Percentiles rank a stretch among this genome's conserved stretches.
phyloP scores from a whole-genome alignment of 2,329 filamentous ascomycete genomes.

The Sporothrix curviconia region DNA sequence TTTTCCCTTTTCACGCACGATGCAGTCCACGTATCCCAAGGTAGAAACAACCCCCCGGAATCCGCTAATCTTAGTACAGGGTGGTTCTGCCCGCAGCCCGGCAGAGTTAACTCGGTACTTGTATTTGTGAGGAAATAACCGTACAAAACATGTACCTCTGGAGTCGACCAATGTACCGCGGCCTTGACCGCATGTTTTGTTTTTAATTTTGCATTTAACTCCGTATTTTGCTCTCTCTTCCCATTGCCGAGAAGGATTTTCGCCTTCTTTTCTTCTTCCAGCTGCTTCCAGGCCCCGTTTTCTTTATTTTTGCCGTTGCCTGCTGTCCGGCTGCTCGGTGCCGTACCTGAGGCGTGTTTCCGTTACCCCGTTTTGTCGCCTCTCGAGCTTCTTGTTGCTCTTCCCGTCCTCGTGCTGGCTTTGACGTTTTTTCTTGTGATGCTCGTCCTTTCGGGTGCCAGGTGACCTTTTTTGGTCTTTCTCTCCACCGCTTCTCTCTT shows the following conservation, averaged over 20 bases:
- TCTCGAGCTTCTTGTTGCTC: not conserved
- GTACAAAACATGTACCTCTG: not conserved
- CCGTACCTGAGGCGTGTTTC: slow-evolving; percentile 12
- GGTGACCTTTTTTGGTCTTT: not conserved
- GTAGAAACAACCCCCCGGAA: slow-evolving; percentile 14
- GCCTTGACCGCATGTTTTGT: slow-evolving; percentile 4
- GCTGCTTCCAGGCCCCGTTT: not conserved
- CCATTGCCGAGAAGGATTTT: slow-evolving; percentile 1
- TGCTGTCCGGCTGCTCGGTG: slow-evolving; percentile 11
- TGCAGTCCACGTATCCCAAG: not conserved
- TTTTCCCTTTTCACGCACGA: not conserved
- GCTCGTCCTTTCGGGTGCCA: not conserved
- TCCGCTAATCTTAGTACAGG: slow-evolving; percentile 16
- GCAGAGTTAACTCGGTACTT: slow-evolving; percentile 12
- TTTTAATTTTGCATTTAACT: not conserved
- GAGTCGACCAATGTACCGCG: not conserved
- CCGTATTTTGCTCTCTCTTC: not conserved
- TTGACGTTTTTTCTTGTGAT: not conserved
- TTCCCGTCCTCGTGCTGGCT: not conserved
- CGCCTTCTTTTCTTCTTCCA: slow-evolving; percentile 1
- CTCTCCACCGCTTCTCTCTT: not conserved
- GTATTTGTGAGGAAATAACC: not conserved
- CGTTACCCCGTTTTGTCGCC: not conserved
- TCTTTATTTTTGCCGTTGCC: slow-evolving; percentile 10
- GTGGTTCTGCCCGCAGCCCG: slow-evolving; percentile 13